phyloP scores from a whole-genome alignment of 2,329 filamentous ascomycete species.

The Ambrosiella xylebori region DNA sequence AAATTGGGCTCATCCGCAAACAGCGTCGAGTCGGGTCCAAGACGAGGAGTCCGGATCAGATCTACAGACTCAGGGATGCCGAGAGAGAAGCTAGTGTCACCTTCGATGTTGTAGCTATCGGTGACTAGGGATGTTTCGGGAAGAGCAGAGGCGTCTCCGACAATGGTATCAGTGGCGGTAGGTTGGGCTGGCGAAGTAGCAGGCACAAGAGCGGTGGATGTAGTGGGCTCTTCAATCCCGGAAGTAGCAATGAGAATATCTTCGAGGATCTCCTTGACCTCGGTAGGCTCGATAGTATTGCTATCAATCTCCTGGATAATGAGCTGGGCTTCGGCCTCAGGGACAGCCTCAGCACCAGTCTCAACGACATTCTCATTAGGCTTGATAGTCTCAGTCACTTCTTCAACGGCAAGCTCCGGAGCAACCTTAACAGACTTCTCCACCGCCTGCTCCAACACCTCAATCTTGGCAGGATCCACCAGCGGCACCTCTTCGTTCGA shows the following conservation, averaged over 20 bases:
- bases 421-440: background rate
- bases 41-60: conserved; percentile 8
- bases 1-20: conserved; percentile 11
- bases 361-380: background rate
- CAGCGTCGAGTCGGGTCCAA: conserved; percentile 10
- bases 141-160: background rate
- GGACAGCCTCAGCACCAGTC: background rate
- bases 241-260: background rate
- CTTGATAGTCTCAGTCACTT: background rate
- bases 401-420: background rate
- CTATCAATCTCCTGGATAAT: background rate
- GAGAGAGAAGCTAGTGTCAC: background rate
- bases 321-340: background rate
- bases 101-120: background rate
- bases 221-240: background rate
- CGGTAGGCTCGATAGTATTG: background rate
- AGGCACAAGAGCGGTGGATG: background rate
- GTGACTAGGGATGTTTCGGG: background rate
- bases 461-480: background rate
- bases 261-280: background rate
- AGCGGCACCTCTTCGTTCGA: background rate
- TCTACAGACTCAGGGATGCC: background rate
- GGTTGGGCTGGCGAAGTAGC: background rate
- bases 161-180: background rate
- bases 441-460: background rate